Base-by-base conservation (phyloP, 129 eudicot species). In the Flaveria linearis region DNA sequence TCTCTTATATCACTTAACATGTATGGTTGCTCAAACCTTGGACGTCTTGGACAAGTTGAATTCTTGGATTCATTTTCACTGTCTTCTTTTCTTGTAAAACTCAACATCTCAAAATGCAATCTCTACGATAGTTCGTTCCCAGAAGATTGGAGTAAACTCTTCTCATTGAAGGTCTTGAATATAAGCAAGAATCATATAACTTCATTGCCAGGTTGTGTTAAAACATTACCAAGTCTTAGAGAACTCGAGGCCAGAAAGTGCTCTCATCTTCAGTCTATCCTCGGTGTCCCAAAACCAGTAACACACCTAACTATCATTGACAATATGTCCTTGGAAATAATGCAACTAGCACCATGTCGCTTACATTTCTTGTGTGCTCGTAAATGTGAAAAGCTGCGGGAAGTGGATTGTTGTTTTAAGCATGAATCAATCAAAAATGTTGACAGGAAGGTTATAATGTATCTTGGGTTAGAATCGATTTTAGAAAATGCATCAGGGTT, bases 221-320 rank as follows among this genome's bases (percentile, higher is more conserved):
- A 74, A 74, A 60, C 43, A n/a, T 41, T 74, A 60, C 78, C 78
- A 3, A 74, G 46, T 13, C 78, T 74, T 60, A 16, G 7, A 45
- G 1, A 2, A 5, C 70, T 74, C 0, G 0, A 9, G 1, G 69
- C 57, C 16, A 23, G 0, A 0, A 0, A 9, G 3, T 74, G 78
- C 60, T 16, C 78, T 42, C 26, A 74, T 14, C 50, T 74, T 16
- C 78, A 15, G 5, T 60, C n/a, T n/a, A 33, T 74, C 45, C 16
- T 1, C 13, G 68, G 43, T 36, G 9, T 56, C 77, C 77, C 77
- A 22, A 22, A 56, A 6, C 18, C 55, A 0, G 0, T 41, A 4
- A 11, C n/a, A 8, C 1, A 1, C 0, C 49, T 20, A 20, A 0
- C 0, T 7, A 2, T 1, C 14, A 0, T 0, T 13, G 9, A 7